Conservation (phyloP, 2,329 filamentous ascomycete genomes). For the Ophiocordyceps camponoti-floridani region DNA sequence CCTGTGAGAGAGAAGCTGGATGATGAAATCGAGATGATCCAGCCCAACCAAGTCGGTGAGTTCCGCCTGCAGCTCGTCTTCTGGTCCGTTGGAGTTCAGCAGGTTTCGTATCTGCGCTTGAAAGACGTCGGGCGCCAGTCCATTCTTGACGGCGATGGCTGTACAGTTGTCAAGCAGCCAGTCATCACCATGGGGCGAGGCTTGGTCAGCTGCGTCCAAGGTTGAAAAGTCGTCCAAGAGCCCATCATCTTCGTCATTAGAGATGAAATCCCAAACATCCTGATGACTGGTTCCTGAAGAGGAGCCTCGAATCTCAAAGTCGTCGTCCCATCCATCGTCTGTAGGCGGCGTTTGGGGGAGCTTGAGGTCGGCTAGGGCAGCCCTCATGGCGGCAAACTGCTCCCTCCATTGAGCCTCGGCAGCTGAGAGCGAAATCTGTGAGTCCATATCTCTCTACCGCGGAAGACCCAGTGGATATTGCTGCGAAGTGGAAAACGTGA, state of each 20-base stretch:
- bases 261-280: constrained; percentile 88
- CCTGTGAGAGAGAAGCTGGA: constrained; percentile 70
- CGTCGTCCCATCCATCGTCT: constrained; percentile 7
- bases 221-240: constrained; percentile 48
- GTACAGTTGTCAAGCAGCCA: constrained; percentile 62
- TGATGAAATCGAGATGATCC: constrained; percentile 83
- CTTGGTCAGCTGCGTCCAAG: constrained; percentile 11
- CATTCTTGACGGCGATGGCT: constrained; percentile 46
- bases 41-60: constrained; percentile 84
- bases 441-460: too few relatives aligned
- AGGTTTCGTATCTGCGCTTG: constrained; percentile 61
- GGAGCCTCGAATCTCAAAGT: constrained; percentile 23
- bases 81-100: constrained; percentile 45
- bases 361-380: constrained; percentile 58
- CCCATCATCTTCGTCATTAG: constrained; percentile 49
- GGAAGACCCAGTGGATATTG: too few relatives aligned
- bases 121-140: constrained; percentile 51
- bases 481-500: too few relatives aligned
- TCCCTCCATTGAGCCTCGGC: constrained; percentile 58
- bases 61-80: constrained; percentile 81
- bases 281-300: constrained; percentile 46
- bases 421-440: constrained; percentile 11
- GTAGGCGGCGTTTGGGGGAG: constrained; percentile 22
- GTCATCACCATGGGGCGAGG: constrained; percentile 29
- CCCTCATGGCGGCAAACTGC: constrained; percentile 72